phyloP scores from a whole-genome alignment of 2,329 filamentous ascomycete species.

The Aspergillus pseudonomiae region DNA sequence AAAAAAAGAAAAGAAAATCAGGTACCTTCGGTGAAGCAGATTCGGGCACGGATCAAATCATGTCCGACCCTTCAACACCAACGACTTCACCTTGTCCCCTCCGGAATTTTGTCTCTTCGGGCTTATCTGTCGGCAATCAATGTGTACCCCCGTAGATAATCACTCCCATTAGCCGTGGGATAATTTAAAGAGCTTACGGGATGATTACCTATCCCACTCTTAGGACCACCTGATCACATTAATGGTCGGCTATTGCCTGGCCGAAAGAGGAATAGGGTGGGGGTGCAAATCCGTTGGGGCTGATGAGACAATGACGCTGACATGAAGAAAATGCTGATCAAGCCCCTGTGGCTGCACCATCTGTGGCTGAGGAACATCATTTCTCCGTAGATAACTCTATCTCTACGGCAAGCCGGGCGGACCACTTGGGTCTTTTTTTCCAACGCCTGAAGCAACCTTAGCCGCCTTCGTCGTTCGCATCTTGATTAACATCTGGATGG shows the following conservation, averaged over 20 bases:
- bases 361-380: not conserved
- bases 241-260: conserved; percentile 23
- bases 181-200: conserved; percentile 8
- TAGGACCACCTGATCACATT: not conserved
- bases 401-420: conserved; percentile 10
- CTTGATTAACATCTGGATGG: not conserved
- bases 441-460: not conserved
- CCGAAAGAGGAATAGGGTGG: conserved; percentile 36
- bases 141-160: not conserved
- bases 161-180: conserved; percentile 2
- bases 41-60: conserved; percentile 8
- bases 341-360: conserved; percentile 5
- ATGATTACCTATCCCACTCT: conserved; percentile 5
- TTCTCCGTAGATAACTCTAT: not conserved
- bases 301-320: conserved; percentile 4
- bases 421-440: conserved; percentile 15
- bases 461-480: not conserved
- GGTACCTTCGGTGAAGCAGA: conserved; percentile 21
- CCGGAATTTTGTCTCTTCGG: conserved; percentile 14
- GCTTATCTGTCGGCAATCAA: conserved; percentile 1
- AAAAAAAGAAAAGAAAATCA: conserved; percentile 10
- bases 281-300: conserved; percentile 25
- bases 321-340: not conserved
- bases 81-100: conserved; percentile 5
- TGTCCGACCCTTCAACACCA: conserved; percentile 1